Conservation (phyloP, 2,329 filamentous ascomycete genomes). For the Ceratocystis huliohia region DNA sequence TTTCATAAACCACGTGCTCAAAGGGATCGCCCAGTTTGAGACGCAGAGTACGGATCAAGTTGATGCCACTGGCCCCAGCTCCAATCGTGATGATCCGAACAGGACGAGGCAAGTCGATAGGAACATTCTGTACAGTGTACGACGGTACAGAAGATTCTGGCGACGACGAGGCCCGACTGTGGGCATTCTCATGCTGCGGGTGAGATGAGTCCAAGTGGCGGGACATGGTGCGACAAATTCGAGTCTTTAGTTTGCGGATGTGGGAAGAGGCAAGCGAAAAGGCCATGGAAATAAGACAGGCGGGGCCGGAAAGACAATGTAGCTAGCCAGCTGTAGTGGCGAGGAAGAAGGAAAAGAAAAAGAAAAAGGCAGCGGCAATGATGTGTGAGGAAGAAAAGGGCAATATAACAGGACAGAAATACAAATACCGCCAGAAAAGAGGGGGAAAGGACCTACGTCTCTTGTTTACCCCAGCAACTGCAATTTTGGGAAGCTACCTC, state of each 20-base stretch:
- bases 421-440: background rate
- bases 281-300: background rate
- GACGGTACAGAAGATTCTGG: background rate
- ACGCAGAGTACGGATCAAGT: conserved; percentile 33
- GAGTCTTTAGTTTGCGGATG: background rate
- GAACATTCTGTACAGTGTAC: conserved; percentile 16
- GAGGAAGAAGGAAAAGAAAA: background rate
- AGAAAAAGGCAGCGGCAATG: background rate
- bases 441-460: background rate
- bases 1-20: conserved; percentile 42
- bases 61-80: conserved; percentile 26
- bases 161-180: conserved; percentile 1
- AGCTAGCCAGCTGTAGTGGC: no score
- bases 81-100: conserved; percentile 26
- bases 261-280: background rate
- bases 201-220: conserved; percentile 14
- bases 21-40: conserved; percentile 31
- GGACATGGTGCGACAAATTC: conserved; percentile 10
- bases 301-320: background rate
- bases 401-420: background rate
- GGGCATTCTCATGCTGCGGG: conserved; percentile 16
- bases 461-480: background rate
- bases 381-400: background rate
- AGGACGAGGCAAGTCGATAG: conserved; percentile 18
- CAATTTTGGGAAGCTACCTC: background rate